Base-by-base conservation (phyloP, 1,284 basidiomycete species). In the Neolentinus lepideus region DNA sequence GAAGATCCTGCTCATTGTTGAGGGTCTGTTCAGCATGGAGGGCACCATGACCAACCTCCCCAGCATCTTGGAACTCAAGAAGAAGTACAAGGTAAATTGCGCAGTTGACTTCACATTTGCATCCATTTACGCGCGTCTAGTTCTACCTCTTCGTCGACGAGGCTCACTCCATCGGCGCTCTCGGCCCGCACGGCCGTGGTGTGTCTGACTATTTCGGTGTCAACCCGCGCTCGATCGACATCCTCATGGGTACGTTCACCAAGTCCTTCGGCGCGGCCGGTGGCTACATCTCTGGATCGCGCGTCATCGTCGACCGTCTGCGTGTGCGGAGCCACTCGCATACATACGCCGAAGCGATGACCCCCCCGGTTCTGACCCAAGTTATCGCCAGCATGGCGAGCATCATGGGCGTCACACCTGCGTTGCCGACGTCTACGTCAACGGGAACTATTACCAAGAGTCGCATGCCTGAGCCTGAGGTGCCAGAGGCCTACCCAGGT, bases 221-320 rank as follows among this genome's bases (percentile, higher is more conserved):
- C 59, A 77, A 92, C 64, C 94, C 95, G 2, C 78, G 78, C 10
- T 78, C 80, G 33, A 80, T 98, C 58, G 96, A 99, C 68, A 83
- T 99, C 60, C 83, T 98, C 60, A 99, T 99, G 96, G 96, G 96
- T 56, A 99, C 96, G 0, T 97, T 99, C 69, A 99, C 96, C 36
- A 99, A 99, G 72, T 98, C 95, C 0, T 99, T 99, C 67, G 97
- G 96, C 57, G 95, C 96, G 1, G 90, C 95, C 0, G 96, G 96
- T 55, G 96, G 96, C 14, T 98, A 99, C 75, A 88, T 99, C 62
- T 82, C 94, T 2, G 96, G 92, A 4, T 83, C 74, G 64, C 94
- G 93, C 67, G 69, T 74, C 6, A 74, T 97, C 55, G 88, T 98
- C 63, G 87, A 94, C 64, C 78, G 85, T 14, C 80, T 99, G 2